Percentiles rank a stretch among this genome's conserved stretches.
phyloP scores from a whole-genome alignment of 345 rosid species.

The Euphorbia lathyris region DNA sequence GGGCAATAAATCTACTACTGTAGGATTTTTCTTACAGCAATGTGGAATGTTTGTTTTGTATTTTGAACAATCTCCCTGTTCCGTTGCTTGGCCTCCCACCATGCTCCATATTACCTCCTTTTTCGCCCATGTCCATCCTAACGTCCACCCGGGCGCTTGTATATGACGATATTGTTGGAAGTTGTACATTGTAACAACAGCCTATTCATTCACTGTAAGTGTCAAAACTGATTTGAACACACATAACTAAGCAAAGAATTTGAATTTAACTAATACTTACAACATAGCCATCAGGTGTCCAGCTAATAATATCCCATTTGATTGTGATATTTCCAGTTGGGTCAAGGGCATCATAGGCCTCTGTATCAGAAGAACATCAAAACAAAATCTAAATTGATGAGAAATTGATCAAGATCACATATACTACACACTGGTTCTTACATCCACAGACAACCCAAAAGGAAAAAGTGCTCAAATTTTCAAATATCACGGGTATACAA shows the following conservation, averaged over 20 bases:
- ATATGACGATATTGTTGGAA: conserved; percentile 91
- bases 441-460: not conserved
- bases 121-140: conserved; percentile 82
- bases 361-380: conserved; percentile 28
- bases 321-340: conserved; percentile 88
- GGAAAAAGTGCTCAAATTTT: not conserved
- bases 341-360: conserved; percentile 88
- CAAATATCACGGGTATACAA: not conserved
- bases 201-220: conserved; percentile 36
- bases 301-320: conserved; percentile 82
- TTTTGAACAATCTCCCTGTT: conserved; percentile 87
- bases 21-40: conserved; percentile 74
- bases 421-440: no score
- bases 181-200: conserved; percentile 66
- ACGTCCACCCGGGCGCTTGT: conserved; percentile 72
- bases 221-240: not conserved
- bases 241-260: not conserved
- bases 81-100: conserved; percentile 75
- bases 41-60: conserved; percentile 79
- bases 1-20: conserved; percentile 76
- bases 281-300: conserved; percentile 85
- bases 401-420: not conserved
- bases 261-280: conserved; percentile 37
- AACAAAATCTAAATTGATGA: not conserved
- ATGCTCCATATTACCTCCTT: conserved; percentile 83